Percentiles rank a stretch among this genome's conserved stretches.
phyloP scores from a whole-genome alignment of 2,329 filamentous ascomycete species.

The Cladophialophora yegresii region DNA sequence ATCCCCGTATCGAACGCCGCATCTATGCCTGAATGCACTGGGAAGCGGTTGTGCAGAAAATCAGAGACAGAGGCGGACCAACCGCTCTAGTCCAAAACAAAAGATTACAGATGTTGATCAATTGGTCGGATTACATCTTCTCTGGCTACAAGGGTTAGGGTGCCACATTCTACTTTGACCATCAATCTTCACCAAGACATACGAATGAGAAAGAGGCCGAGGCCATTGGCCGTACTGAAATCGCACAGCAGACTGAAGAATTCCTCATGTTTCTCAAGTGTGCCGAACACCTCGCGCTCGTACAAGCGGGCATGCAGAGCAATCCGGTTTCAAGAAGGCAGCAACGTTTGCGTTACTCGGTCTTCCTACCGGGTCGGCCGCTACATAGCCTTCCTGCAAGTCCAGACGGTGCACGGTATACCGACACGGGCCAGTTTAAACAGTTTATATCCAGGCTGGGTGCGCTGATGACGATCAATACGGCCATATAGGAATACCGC shows the following conservation, averaged over 20 bases:
- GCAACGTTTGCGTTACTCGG: conserved; percentile 37
- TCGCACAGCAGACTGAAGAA: conserved; percentile 43
- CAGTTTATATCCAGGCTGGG: conserved; percentile 44
- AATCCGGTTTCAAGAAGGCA: conserved; percentile 29
- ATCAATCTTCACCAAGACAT: conserved; percentile 31
- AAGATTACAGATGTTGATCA: conserved; percentile 45
- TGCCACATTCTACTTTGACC: conserved; percentile 43
- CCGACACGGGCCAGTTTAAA: conserved; percentile 43
- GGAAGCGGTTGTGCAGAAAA: conserved; percentile 45
- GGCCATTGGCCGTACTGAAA: conserved; percentile 39
- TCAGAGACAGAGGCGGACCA: conserved; percentile 44
- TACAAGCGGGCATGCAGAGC: conserved; percentile 34
- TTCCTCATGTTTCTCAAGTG: conserved; percentile 45
- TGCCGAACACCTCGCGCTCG: conserved; percentile 43
- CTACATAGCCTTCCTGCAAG: conserved; percentile 42
- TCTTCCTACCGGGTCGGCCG: conserved; percentile 40
- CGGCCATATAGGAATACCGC: conserved; percentile 47
- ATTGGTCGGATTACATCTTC: conserved; percentile 48
- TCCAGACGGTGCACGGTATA: conserved; percentile 41
- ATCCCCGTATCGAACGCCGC: conserved; percentile 44
- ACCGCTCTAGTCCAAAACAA: conserved; percentile 43
- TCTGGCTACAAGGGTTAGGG: conserved; percentile 44
- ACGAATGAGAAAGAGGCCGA: conserved; percentile 19
- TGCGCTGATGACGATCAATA: conserved; percentile 44
- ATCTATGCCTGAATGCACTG: conserved; percentile 46